These are phyloP conservation scores for Quercus phellos DNA, from an alignment of 331 rosid genomes.

Conservation along the genomic window DNA sequence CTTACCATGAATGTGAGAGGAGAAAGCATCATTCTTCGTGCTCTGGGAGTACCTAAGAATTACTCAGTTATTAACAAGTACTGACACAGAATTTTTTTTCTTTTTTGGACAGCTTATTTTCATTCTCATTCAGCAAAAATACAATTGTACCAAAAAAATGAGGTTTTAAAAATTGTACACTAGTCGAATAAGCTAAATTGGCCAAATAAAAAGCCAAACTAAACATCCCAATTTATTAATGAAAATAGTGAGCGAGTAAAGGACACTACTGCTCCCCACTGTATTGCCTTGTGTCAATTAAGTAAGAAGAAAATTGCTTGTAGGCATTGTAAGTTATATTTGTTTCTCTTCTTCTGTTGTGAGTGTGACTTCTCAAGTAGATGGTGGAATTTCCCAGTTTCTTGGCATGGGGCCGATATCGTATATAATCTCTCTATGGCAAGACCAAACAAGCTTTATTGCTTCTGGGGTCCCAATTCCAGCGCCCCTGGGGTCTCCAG, in stretches of 20 bases:
- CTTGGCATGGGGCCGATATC: slow-evolving; percentile 69
- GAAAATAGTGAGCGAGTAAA: background rate
- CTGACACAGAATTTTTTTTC: too few species aligned
- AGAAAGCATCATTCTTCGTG: too few species aligned
- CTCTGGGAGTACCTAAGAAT: too few species aligned
- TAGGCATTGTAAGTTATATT: background rate
- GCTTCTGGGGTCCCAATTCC: slow-evolving; percentile 98
- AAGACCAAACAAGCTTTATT: slow-evolving; percentile 94
- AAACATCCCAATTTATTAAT: background rate
- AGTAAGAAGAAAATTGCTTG: background rate
- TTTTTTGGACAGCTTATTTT: too few species aligned
- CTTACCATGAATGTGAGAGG: too few species aligned
- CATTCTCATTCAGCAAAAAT: too few species aligned
- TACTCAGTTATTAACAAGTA: too few species aligned
- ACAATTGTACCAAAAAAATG: too few species aligned
- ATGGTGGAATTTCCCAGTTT: slow-evolving; percentile 67
- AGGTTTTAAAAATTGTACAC: too few species aligned
- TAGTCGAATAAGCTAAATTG: too few species aligned
- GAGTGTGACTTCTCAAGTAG: slow-evolving; percentile 37
- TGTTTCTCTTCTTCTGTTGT: background rate
- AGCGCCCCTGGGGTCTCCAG: slow-evolving; percentile 96
- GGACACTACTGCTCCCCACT: background rate
- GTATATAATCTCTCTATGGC: slow-evolving; percentile 89
- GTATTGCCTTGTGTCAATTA: background rate
- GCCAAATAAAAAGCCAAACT: too few species aligned